Percentiles rank a stretch among this genome's conserved stretches.
Conservation (phyloP, 768 basidiomycete genomes). For the Lactarius hengduanensis region DNA sequence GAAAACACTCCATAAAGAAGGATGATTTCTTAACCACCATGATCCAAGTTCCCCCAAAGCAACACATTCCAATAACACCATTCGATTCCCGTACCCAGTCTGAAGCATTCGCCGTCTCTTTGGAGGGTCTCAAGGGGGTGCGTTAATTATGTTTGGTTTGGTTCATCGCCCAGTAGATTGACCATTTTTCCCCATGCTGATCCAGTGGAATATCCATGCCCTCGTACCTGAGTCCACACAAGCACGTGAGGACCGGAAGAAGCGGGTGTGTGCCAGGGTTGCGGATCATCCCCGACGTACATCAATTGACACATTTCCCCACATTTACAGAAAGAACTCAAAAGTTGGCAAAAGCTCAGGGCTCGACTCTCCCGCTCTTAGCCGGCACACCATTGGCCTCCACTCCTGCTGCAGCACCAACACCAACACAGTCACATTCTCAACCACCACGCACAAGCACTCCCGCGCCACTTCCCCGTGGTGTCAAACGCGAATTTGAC, state of each 20-base stretch:
- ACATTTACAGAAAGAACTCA: constrained; percentile 29
- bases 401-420: constrained; percentile 13
- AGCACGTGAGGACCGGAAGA: constrained; percentile 31
- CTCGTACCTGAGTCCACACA: constrained; percentile 30
- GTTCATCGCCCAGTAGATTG: background rate
- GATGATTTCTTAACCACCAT: constrained; percentile 28
- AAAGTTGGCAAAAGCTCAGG: constrained; percentile 29
- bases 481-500: constrained; percentile 28
- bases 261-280: constrained; percentile 27
- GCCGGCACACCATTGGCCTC: constrained; percentile 19
- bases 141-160: background rate
- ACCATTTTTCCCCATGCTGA: background rate
- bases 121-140: constrained; percentile 30
- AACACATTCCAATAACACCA: constrained; percentile 26
- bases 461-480: constrained; percentile 23
- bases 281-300: constrained; percentile 5
- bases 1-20: constrained; percentile 30
- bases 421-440: constrained; percentile 13
- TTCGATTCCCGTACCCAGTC: constrained; percentile 27
- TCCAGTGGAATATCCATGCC: constrained; percentile 31
- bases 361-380: constrained; percentile 10
- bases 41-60: constrained; percentile 29
- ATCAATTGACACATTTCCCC: background rate
- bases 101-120: constrained; percentile 28
- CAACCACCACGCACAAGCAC: constrained; percentile 27